Evolutionary conservation across 1,139 yeast genomes (phyloP).

Genomic region (Geotrichum aggregatum): DNA sequence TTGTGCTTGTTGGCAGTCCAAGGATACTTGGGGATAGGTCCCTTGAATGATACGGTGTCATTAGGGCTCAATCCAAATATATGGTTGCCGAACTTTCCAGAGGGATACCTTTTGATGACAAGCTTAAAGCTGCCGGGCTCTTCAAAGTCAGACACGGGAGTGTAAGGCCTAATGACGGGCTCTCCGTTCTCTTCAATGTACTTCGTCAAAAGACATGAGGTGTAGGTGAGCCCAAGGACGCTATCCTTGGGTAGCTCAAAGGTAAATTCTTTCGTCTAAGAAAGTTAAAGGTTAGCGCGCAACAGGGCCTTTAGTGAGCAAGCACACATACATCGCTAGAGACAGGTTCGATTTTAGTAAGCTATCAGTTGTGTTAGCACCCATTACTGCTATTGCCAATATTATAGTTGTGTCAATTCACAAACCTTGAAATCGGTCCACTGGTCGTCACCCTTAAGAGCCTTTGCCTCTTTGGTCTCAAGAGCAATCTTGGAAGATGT

Average conservation of each 20-base stretch:
- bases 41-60: slow-evolving; percentile 87
- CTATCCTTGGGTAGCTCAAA: slow-evolving; percentile 72
- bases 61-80: slow-evolving; percentile 64
- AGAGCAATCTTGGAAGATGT: slow-evolving; percentile 5
- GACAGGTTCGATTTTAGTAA: slow-evolving; percentile 53
- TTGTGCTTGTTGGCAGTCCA: slow-evolving; percentile 85
- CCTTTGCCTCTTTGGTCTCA: slow-evolving; percentile 13
- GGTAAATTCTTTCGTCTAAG: slow-evolving; percentile 61
- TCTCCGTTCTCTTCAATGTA: slow-evolving; percentile 72
- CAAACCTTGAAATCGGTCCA: slow-evolving; percentile 18
- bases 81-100: slow-evolving; percentile 81
- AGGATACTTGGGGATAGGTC: slow-evolving; percentile 89
- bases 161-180: slow-evolving; percentile 92
- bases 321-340: slow-evolving; percentile 42
- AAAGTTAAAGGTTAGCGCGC: too few species aligned
- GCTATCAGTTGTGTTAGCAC: slow-evolving; percentile 33
- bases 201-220: slow-evolving; percentile 78
- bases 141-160: slow-evolving; percentile 75
- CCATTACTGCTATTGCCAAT: too few species aligned
- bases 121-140: slow-evolving; percentile 73
- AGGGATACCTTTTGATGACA: slow-evolving; percentile 76
- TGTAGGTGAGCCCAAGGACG: slow-evolving; percentile 72
- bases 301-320: background rate
- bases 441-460: slow-evolving; percentile 18
- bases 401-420: background rate